These are phyloP conservation scores for Cladosporium halotolerans DNA, from an alignment of 2,329 filamentous ascomycete species.

Conservation along the genomic window DNA sequence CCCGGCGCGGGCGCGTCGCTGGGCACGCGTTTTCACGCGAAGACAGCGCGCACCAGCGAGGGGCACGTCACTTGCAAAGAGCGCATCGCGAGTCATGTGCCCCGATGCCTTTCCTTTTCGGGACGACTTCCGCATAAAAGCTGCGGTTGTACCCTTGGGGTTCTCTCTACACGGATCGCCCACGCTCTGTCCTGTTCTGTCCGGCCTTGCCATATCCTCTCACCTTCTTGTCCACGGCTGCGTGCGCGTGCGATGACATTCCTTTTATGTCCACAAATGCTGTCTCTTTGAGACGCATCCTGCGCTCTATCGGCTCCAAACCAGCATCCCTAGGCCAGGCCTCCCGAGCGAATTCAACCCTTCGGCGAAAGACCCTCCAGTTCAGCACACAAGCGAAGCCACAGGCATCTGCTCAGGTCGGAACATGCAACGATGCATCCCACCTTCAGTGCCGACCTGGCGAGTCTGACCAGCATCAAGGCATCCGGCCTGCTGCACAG, in stretches of 20 bases:
- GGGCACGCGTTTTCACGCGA: too few relatives aligned
- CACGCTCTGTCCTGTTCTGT: too few relatives aligned
- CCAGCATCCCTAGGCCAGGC: not conserved
- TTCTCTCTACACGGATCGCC: too few relatives aligned
- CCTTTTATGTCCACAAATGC: slow-evolving; percentile 9
- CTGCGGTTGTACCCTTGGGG: not conserved
- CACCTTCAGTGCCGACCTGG: not conserved
- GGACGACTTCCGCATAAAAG: not conserved
- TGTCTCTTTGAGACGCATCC: slow-evolving; percentile 7
- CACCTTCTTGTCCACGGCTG: not conserved
- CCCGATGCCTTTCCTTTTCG: not conserved
- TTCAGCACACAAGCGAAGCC: not conserved
- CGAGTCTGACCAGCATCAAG: not conserved
- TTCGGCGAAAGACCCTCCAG: not conserved
- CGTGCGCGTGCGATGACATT: not conserved
- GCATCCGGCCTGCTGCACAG: not conserved
- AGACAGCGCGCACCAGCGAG: too few relatives aligned
- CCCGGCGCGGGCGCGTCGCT: too few relatives aligned
- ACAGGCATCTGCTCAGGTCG: not conserved
- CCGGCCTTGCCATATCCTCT: too few relatives aligned
- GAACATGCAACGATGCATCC: not conserved
- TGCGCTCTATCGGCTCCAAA: slow-evolving; percentile 5
- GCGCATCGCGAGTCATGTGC: too few relatives aligned
- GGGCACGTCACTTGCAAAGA: too few relatives aligned
- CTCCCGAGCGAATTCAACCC: too few relatives aligned